Percentiles rank a stretch among this genome's conserved stretches.
Evolutionary conservation across 805 yeast genomes (phyloP).

Genomic region (Cyberlindnera samutprakarnensis): DNA sequence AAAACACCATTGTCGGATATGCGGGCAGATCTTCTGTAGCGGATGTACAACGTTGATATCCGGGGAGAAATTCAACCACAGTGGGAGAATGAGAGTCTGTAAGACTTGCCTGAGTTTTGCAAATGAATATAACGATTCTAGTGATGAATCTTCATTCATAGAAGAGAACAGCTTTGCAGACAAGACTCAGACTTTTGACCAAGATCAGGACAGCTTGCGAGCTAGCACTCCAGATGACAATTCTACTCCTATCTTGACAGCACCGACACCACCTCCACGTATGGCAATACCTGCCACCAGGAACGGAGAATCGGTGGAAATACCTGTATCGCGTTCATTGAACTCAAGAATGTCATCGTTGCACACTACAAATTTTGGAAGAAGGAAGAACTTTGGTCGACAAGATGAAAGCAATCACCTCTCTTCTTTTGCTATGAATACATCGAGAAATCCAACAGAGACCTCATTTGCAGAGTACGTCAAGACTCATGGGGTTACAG

Average conservation of each 20-base stretch:
- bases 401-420: neutral
- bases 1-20: slow-evolving; percentile 90
- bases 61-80: slow-evolving; percentile 54
- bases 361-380: slow-evolving; percentile 20
- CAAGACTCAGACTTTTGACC: slow-evolving; percentile 11
- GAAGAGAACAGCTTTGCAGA: slow-evolving; percentile 27
- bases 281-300: slow-evolving; percentile 81
- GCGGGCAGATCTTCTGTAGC: slow-evolving; percentile 93
- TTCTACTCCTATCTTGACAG: slow-evolving; percentile 22
- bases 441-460: slow-evolving; percentile 7
- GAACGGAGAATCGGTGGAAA: slow-evolving; percentile 72
- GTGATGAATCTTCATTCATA: slow-evolving; percentile 57
- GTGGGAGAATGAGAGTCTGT: slow-evolving; percentile 73
- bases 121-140: slow-evolving; percentile 63
- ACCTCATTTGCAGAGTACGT: slow-evolving; percentile 21
- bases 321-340: slow-evolving; percentile 33
- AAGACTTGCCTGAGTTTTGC: slow-evolving; percentile 57
- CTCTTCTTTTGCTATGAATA: neutral
- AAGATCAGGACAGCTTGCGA: slow-evolving; percentile 10
- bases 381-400: slow-evolving; percentile 17
- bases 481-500: slow-evolving; percentile 13
- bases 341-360: slow-evolving; percentile 19
- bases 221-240: slow-evolving; percentile 18
- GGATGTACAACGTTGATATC: slow-evolving; percentile 68
- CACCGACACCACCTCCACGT: slow-evolving; percentile 54